Conservation (phyloP, 2,329 filamentous ascomycete genomes). For the Colletotrichum eremochloae region DNA sequence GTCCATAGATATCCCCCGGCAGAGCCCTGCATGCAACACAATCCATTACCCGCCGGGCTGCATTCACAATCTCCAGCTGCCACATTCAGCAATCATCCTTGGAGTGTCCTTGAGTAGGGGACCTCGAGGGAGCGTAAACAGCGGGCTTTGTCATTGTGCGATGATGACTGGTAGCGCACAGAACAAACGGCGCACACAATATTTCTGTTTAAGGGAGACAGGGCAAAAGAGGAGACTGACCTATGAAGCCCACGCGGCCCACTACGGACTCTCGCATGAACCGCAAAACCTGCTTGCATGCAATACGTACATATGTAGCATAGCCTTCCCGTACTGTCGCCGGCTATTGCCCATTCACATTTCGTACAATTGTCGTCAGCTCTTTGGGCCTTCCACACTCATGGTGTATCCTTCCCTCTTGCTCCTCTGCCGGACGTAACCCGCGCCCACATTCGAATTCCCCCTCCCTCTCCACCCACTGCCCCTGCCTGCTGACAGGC, state of each 20-base stretch:
- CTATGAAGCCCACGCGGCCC: slow-evolving; percentile 17
- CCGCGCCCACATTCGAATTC: slow-evolving; percentile 10
- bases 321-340: slow-evolving; percentile 35
- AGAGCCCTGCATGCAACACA: slow-evolving; percentile 31
- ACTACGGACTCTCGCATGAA: slow-evolving; percentile 41
- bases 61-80: slow-evolving; percentile 27
- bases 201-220: slow-evolving; percentile 9
- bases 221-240: slow-evolving; percentile 16
- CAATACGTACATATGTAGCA: slow-evolving; percentile 27
- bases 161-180: background rate
- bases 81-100: slow-evolving; percentile 29
- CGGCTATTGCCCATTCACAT: slow-evolving; percentile 32
- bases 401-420: background rate
- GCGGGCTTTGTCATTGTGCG: background rate
- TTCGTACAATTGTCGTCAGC: slow-evolving; percentile 39
- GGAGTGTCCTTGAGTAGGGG: slow-evolving; percentile 3
- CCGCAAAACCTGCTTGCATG: slow-evolving; percentile 42
- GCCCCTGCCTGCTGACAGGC: slow-evolving; percentile 34
- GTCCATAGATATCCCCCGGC: slow-evolving; percentile 24
- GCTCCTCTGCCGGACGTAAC: slow-evolving; percentile 37
- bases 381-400: background rate
- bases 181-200: background rate
- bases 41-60: slow-evolving; percentile 30
- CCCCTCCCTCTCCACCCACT: slow-evolving; percentile 17
- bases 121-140: background rate